A percentile compares a stretch with the other conserved stretches of the same genome.
Conservation (phyloP, 805 yeast genomes). For the Candida berthetii region DNA sequence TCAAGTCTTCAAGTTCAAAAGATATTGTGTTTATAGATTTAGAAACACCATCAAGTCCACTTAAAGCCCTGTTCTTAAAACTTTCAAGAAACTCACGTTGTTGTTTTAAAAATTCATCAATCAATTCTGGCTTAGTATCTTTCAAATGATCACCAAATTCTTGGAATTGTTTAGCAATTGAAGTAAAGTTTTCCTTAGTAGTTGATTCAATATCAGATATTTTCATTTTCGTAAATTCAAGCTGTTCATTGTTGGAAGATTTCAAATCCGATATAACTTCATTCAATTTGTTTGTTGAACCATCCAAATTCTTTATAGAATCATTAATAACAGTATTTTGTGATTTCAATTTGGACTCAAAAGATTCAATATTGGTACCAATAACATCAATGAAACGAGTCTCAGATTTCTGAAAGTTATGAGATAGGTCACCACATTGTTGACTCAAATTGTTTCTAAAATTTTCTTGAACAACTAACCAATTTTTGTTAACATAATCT, state of each 20-base stretch:
- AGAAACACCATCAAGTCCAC: conserved; percentile 2
- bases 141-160: conserved; percentile 6
- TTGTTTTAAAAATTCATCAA: conserved; percentile 9
- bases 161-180: conserved; percentile 5
- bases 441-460: conserved; percentile 3
- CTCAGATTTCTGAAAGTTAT: neutral
- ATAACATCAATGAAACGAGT: neutral
- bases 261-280: conserved; percentile 7
- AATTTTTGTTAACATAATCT: conserved; percentile 5
- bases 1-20: conserved; percentile 7
- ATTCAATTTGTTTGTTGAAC: conserved; percentile 7
- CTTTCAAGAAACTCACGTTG: conserved; percentile 4
- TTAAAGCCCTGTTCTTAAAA: conserved; percentile 2
- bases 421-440: conserved; percentile 1
- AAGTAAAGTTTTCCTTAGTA: conserved; percentile 4
- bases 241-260: conserved; percentile 7
- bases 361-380: conserved; percentile 12
- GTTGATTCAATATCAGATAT: conserved; percentile 6
- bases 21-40: conserved; percentile 1
- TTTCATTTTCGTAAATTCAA: conserved; percentile 9
- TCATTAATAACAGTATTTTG: conserved; percentile 1
- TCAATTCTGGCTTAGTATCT: conserved; percentile 10
- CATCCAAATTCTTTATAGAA: conserved; percentile 4
- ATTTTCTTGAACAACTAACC: conserved; percentile 10
- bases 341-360: conserved; percentile 10